Conservation (phyloP, 2,329 filamentous ascomycete species). For the Rutstroemia sp. region DNA sequence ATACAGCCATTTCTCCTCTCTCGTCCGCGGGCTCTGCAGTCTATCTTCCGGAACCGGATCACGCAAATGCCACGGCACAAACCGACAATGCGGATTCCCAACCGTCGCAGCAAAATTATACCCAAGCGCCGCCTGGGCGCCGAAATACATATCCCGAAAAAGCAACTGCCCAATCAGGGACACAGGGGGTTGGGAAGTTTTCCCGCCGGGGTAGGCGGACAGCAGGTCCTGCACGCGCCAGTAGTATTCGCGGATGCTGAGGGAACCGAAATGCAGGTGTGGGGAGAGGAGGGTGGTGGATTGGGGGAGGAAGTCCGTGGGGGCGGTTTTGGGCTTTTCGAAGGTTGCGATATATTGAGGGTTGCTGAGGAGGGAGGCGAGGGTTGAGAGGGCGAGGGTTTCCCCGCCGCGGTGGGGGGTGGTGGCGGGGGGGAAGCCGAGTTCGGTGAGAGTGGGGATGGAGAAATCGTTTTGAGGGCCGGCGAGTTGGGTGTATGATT, state of each 20-base stretch:
- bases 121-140: constrained; percentile 62
- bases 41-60: neutral
- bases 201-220: constrained; percentile 40
- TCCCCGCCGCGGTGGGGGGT: constrained; percentile 68
- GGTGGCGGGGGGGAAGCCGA: constrained; percentile 61
- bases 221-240: constrained; percentile 61
- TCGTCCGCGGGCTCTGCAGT: constrained; percentile 14
- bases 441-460: constrained; percentile 62
- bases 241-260: constrained; percentile 66
- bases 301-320: constrained; percentile 65
- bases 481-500: constrained; percentile 50
- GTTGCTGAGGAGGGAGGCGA: constrained; percentile 53
- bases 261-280: constrained; percentile 65
- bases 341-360: constrained; percentile 65
- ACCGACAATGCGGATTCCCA: constrained; percentile 60
- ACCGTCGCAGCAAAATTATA: constrained; percentile 55
- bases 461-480: constrained; percentile 63
- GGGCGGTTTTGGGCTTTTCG: constrained; percentile 68
- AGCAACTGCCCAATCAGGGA: constrained; percentile 65
- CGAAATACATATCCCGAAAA: constrained; percentile 81
- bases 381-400: constrained; percentile 48
- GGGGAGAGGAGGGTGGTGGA: constrained; percentile 68
- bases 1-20: constrained; percentile 58
- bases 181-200: constrained; percentile 50
- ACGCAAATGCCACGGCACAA: constrained; percentile 67